Conservation (phyloP, 305 asterid species). For the Fraxinus nigra region DNA sequence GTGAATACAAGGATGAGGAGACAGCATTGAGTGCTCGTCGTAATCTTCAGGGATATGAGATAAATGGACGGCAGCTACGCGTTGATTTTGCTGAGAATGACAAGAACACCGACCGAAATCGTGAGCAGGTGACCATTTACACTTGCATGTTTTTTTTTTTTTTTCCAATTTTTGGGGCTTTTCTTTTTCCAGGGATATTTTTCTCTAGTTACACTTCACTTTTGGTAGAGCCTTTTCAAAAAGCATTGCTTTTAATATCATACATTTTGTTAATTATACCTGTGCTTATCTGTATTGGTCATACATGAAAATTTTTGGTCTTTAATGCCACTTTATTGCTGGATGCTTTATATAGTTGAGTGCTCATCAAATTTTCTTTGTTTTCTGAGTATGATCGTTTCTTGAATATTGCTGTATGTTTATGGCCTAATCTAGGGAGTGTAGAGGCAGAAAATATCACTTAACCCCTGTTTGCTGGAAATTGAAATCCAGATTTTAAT, state of each 20-base stretch:
- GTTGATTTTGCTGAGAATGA: constrained; percentile 95
- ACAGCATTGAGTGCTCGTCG: constrained; percentile 97
- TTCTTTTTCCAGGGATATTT: background rate
- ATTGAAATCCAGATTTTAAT: too few species aligned
- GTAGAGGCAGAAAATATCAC: background rate
- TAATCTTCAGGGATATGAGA: constrained; percentile 83
- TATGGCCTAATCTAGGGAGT: background rate
- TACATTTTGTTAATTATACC: background rate
- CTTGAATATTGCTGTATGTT: background rate
- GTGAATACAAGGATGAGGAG: constrained; percentile 97
- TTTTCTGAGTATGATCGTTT: background rate
- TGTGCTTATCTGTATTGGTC: background rate
- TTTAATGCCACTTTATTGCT: background rate
- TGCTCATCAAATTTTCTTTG: background rate
- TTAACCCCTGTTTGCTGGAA: background rate
- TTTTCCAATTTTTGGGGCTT: background rate
- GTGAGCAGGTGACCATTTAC: constrained; percentile 59
- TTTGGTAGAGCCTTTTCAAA: background rate
- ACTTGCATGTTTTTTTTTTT: background rate
- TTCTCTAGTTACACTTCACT: background rate
- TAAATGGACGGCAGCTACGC: constrained; percentile 88
- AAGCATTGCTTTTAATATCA: background rate
- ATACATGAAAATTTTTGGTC: background rate
- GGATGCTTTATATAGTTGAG: background rate
- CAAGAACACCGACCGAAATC: constrained; percentile 68